Base-by-base conservation (phyloP, 768 basidiomycete species). In the Goffeauzyma gilvescens region DNA sequence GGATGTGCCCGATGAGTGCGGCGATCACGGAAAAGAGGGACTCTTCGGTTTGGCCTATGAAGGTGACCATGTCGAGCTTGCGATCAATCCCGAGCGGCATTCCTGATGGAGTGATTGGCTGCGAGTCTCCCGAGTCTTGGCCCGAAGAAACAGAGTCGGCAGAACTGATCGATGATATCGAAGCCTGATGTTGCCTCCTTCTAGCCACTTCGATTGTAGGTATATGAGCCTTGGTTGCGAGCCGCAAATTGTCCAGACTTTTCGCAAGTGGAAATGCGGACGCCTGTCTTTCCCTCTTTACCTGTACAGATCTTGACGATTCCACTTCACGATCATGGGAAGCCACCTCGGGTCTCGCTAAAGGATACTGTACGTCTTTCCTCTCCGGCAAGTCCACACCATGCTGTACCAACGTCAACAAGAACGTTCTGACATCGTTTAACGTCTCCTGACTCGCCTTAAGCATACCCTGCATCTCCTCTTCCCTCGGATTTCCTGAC, bases 1-100 rank as follows among this genome's bases (percentile, higher is more conserved):
- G 90, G 1, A 86, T 82, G 58, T 95, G 87, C 1, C 89, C 90
- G 54, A 98, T 93, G 62, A 98, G 87, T 5, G 89, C 90, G 17
- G 93, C 89, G 57, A 93, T 85, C 15, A 85, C 82, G 4, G 85
- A 90, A 9, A 96, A 69, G 54, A 89, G 81, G 37, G 79, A 74
- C 57, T 93, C 87, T 58, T 93, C 86, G 12, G 82, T 82, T n/a
- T n/a, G n/a, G n/a, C n/a, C n/a, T n/a, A n/a, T n/a, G n/a, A n/a
- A n/a, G n/a, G n/a, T n/a, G n/a, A n/a, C n/a, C n/a, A 59, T 45
- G 30, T 52, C 50, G 21, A 44, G 24, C 22, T 22, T 30, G 14
- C 30, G 30, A 6, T 17, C 14, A 8, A 22, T 20, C 14, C 33
- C 31, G 13, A 25, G 25, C 24, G 15, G 23, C n/a, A 31, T 13